Percentiles rank a stretch among this genome's conserved stretches.
These are phyloP conservation scores for Stellera chamaejasme DNA, from an alignment of 345 rosid genomes.

Conservation along the genomic window DNA sequence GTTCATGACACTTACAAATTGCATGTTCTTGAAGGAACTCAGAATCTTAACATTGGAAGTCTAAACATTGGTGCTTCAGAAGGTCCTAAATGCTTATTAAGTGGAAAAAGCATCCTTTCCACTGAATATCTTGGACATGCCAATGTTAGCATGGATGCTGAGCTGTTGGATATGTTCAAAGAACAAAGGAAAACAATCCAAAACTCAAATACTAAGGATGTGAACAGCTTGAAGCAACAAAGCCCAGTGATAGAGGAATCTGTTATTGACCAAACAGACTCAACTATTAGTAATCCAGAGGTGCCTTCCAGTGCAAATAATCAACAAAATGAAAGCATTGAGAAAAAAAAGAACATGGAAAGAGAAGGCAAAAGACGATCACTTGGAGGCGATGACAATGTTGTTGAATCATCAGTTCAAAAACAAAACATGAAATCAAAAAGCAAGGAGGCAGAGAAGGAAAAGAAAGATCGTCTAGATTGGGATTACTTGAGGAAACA, in stretches of 20 bases:
- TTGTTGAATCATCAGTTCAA: slow-evolving; percentile 15
- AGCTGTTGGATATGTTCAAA: slow-evolving; percentile 16
- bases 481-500: slow-evolving; percentile 83
- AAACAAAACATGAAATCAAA: slow-evolving; percentile 30
- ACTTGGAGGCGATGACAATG: slow-evolving; percentile 18
- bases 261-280: slow-evolving; percentile 18
- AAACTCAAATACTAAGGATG: slow-evolving; percentile 15
- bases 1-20: slow-evolving; percentile 21
- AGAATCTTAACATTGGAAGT: slow-evolving; percentile 15
- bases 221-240: slow-evolving; percentile 12
- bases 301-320: slow-evolving; percentile 22
- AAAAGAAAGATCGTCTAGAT: slow-evolving; percentile 39
- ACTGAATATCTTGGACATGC: slow-evolving; percentile 23
- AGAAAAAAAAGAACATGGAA: slow-evolving; percentile 17
- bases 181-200: slow-evolving; percentile 26
- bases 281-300: slow-evolving; percentile 11
- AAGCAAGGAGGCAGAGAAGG: slow-evolving; percentile 40
- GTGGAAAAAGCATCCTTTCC: slow-evolving; percentile 18
- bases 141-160: slow-evolving; percentile 20
- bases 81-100: slow-evolving; percentile 22
- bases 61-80: slow-evolving; percentile 19
- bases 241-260: slow-evolving; percentile 14
- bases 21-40: slow-evolving; percentile 15
- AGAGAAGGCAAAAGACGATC: slow-evolving; percentile 18
- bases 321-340: slow-evolving; percentile 18